Conservation (phyloP, 441 rosid species). For the Pelargonium citronellum region DNA sequence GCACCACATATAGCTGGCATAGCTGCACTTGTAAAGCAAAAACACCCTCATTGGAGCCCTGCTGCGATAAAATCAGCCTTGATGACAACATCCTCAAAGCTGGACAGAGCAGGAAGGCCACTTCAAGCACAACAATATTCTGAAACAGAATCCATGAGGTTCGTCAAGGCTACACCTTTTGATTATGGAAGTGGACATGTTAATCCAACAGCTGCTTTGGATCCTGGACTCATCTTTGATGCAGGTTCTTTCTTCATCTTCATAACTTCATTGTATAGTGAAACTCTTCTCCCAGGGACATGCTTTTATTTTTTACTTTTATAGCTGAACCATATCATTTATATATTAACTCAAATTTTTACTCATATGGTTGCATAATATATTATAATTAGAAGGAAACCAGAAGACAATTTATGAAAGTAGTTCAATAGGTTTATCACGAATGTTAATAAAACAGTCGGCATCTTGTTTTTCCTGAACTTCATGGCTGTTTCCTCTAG, state of each 20-base stretch:
- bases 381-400: too few relatives aligned
- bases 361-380: too few relatives aligned
- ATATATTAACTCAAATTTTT: too few relatives aligned
- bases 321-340: too few relatives aligned
- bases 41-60: slow-evolving; percentile 26
- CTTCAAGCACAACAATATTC: slow-evolving; percentile 3
- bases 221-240: slow-evolving; percentile 26
- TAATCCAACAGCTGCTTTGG: slow-evolving; percentile 27
- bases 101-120: neutral
- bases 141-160: neutral
- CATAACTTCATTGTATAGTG: neutral
- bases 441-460: neutral
- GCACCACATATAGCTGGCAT: slow-evolving; percentile 32
- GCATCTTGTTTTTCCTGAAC: neutral
- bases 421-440: neutral
- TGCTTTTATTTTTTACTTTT: too few relatives aligned
- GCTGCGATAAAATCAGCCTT: slow-evolving; percentile 1
- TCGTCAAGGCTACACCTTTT: slow-evolving; percentile 24
- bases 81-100: slow-evolving; percentile 1
- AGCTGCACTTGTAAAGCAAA: slow-evolving; percentile 28
- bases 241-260: slow-evolving; percentile 14
- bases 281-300: too few relatives aligned
- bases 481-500: neutral
- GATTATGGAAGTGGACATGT: slow-evolving; percentile 31
- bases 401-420: too few relatives aligned